Conservation (phyloP, 805 yeast species). For the Brettanomyces nanus region DNA sequence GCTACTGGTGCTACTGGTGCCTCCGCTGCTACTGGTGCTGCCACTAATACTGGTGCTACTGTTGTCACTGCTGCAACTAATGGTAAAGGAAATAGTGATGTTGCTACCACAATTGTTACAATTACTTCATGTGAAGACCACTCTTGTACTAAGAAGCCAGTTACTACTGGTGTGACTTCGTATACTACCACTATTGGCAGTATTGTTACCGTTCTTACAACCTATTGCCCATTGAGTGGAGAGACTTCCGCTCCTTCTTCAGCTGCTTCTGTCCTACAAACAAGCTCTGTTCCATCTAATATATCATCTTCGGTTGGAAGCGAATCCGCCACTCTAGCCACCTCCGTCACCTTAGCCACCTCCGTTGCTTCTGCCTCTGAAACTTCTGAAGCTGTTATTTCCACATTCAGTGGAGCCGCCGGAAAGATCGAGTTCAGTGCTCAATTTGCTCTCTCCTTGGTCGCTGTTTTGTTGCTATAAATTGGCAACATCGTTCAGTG, state of each 20-base stretch:
- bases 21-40: neutral
- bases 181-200: neutral
- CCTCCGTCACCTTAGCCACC: neutral
- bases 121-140: neutral
- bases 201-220: neutral
- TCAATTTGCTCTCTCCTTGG: neutral
- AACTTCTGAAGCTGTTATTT: neutral
- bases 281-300: neutral
- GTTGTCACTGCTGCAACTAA: neutral
- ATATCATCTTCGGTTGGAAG: neutral
- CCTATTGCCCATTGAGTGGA: neutral
- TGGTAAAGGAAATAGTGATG: neutral
- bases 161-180: neutral
- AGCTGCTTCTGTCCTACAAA: neutral
- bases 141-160: neutral
- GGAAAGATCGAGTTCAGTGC: neutral
- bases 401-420: slow-evolving; percentile 1
- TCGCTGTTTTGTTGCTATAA: neutral
- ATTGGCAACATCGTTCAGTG: too few relatives aligned
- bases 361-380: neutral
- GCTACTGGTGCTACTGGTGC: neutral
- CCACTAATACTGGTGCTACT: neutral
- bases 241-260: neutral
- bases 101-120: neutral
- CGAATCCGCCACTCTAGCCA: neutral